Conservation (phyloP, 139 green algal genomes). For the Picochlorum sp. region DNA sequence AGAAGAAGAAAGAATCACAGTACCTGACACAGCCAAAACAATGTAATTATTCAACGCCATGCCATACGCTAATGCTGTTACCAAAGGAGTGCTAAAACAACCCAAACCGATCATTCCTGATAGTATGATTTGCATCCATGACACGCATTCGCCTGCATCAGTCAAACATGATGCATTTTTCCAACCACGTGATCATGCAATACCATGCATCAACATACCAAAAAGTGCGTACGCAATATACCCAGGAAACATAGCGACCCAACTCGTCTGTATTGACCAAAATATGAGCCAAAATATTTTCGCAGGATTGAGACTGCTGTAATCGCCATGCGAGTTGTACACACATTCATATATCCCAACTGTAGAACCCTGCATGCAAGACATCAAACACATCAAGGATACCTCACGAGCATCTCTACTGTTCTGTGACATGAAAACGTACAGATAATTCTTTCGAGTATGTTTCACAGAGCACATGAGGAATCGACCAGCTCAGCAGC, state of each 20-base stretch:
- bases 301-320: neutral
- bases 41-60: conserved; percentile 10
- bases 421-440: neutral
- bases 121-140: neutral
- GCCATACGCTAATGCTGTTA: neutral
- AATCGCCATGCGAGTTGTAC: conserved; percentile 5
- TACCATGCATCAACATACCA: conserved; percentile 4
- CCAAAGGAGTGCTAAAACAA: neutral
- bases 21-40: conserved; percentile 2
- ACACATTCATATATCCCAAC: conserved; percentile 10
- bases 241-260: conserved; percentile 6
- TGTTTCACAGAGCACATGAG: conserved; percentile 2
- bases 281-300: conserved; percentile 22
- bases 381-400: too few relatives aligned
- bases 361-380: conserved; percentile 4
- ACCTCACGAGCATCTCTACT: too few relatives aligned
- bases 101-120: neutral
- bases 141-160: neutral
- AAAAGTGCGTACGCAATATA: conserved; percentile 10
- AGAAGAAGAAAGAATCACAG: neutral
- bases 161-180: neutral
- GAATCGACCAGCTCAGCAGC: conserved; percentile 3
- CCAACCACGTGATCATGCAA: neutral
- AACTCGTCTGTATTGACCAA: conserved; percentile 11
- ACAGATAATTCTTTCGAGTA: conserved; percentile 6